phyloP scores from a whole-genome alignment of 2,329 filamentous ascomycete species.

The Ilyonectria mors-panacis region DNA sequence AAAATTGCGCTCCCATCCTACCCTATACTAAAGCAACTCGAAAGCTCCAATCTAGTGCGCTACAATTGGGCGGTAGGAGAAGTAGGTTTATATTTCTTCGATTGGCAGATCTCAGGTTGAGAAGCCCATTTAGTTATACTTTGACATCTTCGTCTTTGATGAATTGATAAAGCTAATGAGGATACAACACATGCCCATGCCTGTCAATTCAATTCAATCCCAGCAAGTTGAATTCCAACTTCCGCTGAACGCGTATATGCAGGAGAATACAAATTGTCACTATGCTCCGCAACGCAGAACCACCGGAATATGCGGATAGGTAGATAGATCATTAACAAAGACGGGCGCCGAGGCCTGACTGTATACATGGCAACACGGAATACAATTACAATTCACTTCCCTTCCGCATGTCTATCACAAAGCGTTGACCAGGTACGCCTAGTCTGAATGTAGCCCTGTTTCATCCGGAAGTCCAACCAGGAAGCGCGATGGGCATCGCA shows the following conservation, averaged over 20 bases:
- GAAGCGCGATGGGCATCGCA: constrained; percentile 35
- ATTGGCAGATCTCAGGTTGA: no score
- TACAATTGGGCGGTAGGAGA: no score
- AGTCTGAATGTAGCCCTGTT: constrained; percentile 39
- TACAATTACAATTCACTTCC: constrained; percentile 60
- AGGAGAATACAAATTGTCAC: neutral
- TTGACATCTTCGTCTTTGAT: no score
- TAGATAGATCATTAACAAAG: constrained; percentile 52
- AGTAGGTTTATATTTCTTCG: no score
- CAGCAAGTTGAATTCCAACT: neutral
- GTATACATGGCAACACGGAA: constrained; percentile 57
- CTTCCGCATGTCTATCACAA: constrained; percentile 55
- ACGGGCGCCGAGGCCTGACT: constrained; percentile 49
- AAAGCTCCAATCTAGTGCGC: neutral
- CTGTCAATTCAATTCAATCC: no score
- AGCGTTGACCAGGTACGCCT: constrained; percentile 46
- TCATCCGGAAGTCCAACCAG: constrained; percentile 34
- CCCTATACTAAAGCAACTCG: constrained; percentile 4
- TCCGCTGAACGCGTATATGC: neutral
- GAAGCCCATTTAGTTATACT: no score
- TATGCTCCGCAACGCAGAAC: constrained; percentile 8
- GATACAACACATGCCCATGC: no score
- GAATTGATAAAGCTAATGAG: no score
- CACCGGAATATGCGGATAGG: constrained; percentile 15
- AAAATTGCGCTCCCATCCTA: constrained; percentile 12